Conservation (phyloP, 2,329 filamentous ascomycete species). For the Plenodomus lindquistii region DNA sequence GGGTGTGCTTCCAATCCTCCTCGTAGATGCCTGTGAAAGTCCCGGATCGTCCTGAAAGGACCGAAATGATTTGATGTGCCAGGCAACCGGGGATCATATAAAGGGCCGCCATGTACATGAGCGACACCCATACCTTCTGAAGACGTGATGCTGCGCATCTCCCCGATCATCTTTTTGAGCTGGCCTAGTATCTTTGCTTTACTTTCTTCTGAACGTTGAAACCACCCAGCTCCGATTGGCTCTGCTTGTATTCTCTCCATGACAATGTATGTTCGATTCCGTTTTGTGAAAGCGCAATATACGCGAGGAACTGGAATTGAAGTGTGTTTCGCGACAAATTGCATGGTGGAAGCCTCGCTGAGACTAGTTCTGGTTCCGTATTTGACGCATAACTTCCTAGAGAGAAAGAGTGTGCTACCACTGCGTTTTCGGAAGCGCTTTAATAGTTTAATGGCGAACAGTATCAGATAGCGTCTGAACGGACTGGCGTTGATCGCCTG, state of each 20-base stretch:
- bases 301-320: constrained; percentile 53
- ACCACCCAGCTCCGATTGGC: constrained; percentile 21
- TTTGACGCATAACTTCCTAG: constrained; percentile 6
- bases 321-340: constrained; percentile 48
- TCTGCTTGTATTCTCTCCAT: constrained; percentile 49
- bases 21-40: constrained; percentile 46
- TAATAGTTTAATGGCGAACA: constrained; percentile 7
- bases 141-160: constrained; percentile 18
- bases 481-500: constrained; percentile 5
- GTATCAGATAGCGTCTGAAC: constrained; percentile 6
- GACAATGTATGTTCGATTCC: constrained; percentile 50
- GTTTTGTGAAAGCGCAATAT: constrained; percentile 49
- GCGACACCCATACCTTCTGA: constrained; percentile 14
- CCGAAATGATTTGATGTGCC: constrained; percentile 27
- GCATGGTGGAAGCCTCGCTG: constrained; percentile 37
- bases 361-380: constrained; percentile 1
- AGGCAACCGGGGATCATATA: constrained; percentile 34
- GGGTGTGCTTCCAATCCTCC: constrained; percentile 21
- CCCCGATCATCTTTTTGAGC: constrained; percentile 19
- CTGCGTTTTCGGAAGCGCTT: constrained; percentile 8
- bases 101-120: constrained; percentile 16
- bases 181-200: constrained; percentile 13
- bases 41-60: constrained; percentile 39
- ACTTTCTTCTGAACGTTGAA: constrained; percentile 12
- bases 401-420: constrained; percentile 4